A percentile compares a stretch with the other conserved stretches of the same genome.
phyloP scores from a whole-genome alignment of 495 filamentous ascomycete species.

The Cenococcum geophilum region DNA sequence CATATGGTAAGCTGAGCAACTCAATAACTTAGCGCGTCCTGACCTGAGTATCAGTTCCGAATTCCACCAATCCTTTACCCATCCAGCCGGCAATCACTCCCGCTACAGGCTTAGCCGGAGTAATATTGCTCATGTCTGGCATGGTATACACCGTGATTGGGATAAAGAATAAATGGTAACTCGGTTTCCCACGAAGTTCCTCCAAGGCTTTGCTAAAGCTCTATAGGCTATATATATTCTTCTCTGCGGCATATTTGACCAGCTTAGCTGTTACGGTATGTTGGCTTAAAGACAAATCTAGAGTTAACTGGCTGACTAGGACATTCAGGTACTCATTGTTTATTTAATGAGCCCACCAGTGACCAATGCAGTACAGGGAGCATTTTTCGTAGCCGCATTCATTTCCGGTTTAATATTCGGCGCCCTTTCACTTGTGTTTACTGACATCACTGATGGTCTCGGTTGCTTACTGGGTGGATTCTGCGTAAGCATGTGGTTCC shows the following conservation, averaged over 20 bases:
- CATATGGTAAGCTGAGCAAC: conserved; percentile 11
- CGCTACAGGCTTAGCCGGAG: conserved; percentile 69
- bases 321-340: conserved; percentile 61
- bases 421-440: conserved; percentile 68
- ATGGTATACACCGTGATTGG: conserved; percentile 66
- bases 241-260: conserved; percentile 68
- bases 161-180: conserved; percentile 70
- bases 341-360: conserved; percentile 87
- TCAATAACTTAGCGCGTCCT: not conserved
- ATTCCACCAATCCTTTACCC: conserved; percentile 47
- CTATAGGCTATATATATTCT: conserved; percentile 62
- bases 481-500: conserved; percentile 81
- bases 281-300: not conserved
- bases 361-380: conserved; percentile 71
- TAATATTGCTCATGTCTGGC: conserved; percentile 66
- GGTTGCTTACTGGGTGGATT: conserved; percentile 86
- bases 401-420: conserved; percentile 74
- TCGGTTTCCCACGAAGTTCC: not conserved
- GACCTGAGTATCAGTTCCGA: conserved; percentile 4
- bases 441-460: conserved; percentile 78
- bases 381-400: conserved; percentile 74
- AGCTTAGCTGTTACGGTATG: conserved; percentile 65
- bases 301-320: conserved; percentile 1
- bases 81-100: conserved; percentile 71
- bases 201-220: conserved; percentile 7